Evolutionary conservation across 1,139 yeast species (phyloP).

Genomic region (Lodderomyces oxycetoniae): DNA sequence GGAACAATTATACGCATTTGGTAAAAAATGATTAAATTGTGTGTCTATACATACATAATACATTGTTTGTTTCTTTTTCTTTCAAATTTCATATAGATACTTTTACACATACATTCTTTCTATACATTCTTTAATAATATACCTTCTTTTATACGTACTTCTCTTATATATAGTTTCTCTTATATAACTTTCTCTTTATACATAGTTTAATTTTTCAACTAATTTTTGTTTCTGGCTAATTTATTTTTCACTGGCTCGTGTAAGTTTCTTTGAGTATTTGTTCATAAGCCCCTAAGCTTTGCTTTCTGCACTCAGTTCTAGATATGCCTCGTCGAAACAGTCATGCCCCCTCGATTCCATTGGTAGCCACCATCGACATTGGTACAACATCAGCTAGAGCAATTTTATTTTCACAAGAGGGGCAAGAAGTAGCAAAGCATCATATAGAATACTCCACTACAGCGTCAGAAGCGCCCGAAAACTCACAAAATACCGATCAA

Average conservation of each 20-base stretch:
- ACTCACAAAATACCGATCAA: slow-evolving; percentile 43
- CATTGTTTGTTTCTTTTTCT: neutral
- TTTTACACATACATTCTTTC: too few relatives aligned
- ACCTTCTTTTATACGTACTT: too few relatives aligned
- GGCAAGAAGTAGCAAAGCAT: slow-evolving; percentile 77
- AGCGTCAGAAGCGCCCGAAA: slow-evolving; percentile 51
- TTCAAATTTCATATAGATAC: neutral
- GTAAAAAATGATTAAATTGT: too few relatives aligned
- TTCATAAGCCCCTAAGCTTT: too few relatives aligned
- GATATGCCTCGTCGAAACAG: slow-evolving; percentile 41
- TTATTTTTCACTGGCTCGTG: too few relatives aligned
- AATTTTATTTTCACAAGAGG: slow-evolving; percentile 68
- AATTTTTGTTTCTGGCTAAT: too few relatives aligned
- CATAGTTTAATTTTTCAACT: too few relatives aligned
- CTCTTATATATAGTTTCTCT: too few relatives aligned
- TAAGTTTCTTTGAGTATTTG: too few relatives aligned
- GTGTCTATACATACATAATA: neutral
- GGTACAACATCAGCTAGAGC: slow-evolving; percentile 96
- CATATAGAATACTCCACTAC: slow-evolving; percentile 87
- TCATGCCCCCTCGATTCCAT: slow-evolving; percentile 41
- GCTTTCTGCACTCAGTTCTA: neutral
- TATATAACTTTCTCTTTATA: too few relatives aligned
- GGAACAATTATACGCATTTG: too few relatives aligned
- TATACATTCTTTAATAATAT: too few relatives aligned
- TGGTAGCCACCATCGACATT: slow-evolving; percentile 75